These are phyloP conservation scores for Penicillium thymicola DNA, from an alignment of 2,329 filamentous ascomycete species.

Conservation along the genomic window DNA sequence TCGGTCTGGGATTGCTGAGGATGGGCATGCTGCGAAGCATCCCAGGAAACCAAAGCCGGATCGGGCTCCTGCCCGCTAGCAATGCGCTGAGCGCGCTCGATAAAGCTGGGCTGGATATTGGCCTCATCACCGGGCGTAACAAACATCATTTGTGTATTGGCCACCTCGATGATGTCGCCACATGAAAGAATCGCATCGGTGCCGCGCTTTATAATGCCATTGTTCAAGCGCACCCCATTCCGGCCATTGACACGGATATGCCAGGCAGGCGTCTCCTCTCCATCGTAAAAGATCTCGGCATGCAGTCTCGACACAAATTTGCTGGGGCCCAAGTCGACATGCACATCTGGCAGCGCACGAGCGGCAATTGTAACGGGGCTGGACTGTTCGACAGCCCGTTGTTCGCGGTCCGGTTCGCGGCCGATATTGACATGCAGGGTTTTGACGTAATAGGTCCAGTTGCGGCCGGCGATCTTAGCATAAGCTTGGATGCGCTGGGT, in stretches of 20 bases:
- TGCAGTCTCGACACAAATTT: constrained; percentile 78
- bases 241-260: constrained; percentile 82
- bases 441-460: constrained; percentile 53
- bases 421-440: constrained; percentile 50
- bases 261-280: constrained; percentile 65
- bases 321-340: constrained; percentile 84
- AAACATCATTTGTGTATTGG: constrained; percentile 97
- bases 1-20: constrained; percentile 25
- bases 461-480: constrained; percentile 50
- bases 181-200: constrained; percentile 67
- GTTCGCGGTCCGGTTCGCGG: constrained; percentile 47
- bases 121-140: constrained; percentile 78
- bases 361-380: constrained; percentile 47
- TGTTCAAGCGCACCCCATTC: constrained; percentile 86
- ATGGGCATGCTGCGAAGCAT: constrained; percentile 40
- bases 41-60: constrained; percentile 33
- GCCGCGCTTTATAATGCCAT: constrained; percentile 65
- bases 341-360: constrained; percentile 53
- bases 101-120: constrained; percentile 65
- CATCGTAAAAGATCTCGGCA: constrained; percentile 71
- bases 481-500: constrained; percentile 49
- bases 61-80: constrained; percentile 40
- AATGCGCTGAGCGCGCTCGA: constrained; percentile 60
- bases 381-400: constrained; percentile 43
- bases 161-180: constrained; percentile 87